These are phyloP conservation scores for Jackrogersella multiformis DNA, from an alignment of 495 filamentous ascomycete genomes.

Conservation along the genomic window DNA sequence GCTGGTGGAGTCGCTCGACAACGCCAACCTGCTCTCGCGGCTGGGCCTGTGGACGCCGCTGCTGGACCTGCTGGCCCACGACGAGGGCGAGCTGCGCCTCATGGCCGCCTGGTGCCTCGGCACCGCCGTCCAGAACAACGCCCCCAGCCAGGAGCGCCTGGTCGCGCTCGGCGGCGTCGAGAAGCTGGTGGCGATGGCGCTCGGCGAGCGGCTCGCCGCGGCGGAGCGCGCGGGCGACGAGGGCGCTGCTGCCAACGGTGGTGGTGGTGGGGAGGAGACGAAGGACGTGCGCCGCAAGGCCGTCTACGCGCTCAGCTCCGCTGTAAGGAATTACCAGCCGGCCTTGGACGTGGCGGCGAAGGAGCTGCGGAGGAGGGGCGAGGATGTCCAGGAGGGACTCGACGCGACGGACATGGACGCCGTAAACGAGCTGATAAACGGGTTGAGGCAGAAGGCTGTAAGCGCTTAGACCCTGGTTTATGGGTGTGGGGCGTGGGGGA, in stretches of 20 bases:
- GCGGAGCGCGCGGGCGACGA: conserved; percentile 23
- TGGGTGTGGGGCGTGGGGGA: conserved; percentile 1
- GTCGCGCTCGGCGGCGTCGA: conserved; percentile 75
- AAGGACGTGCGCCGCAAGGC: conserved; percentile 81
- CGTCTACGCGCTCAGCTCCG: conserved; percentile 84
- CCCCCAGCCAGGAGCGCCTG: conserved; percentile 79
- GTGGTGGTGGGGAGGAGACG: conserved; percentile 69
- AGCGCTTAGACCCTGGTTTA: conserved; percentile 29
- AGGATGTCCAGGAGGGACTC: conserved; percentile 56
- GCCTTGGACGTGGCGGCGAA: conserved; percentile 72
- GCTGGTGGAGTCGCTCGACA: conserved; percentile 89
- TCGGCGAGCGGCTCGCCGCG: conserved; percentile 46
- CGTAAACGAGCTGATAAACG: conserved; percentile 76
- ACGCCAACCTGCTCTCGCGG: conserved; percentile 87
- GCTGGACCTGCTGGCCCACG: conserved; percentile 69
- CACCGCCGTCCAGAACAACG: conserved; percentile 96
- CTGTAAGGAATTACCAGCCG: conserved; percentile 86
- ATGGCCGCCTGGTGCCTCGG: conserved; percentile 93
- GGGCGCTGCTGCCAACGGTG: conserved; percentile 17
- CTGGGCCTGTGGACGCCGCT: conserved; percentile 84
- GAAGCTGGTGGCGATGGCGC: conserved; percentile 70
- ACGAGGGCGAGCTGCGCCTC: conserved; percentile 74
- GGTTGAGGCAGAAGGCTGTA: conserved; percentile 64
- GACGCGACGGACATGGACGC: conserved; percentile 87
- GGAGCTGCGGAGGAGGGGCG: conserved; percentile 59